Conservation (phyloP, 176 grass and related monocot genomes). For the Oryza meridionalis region DNA sequence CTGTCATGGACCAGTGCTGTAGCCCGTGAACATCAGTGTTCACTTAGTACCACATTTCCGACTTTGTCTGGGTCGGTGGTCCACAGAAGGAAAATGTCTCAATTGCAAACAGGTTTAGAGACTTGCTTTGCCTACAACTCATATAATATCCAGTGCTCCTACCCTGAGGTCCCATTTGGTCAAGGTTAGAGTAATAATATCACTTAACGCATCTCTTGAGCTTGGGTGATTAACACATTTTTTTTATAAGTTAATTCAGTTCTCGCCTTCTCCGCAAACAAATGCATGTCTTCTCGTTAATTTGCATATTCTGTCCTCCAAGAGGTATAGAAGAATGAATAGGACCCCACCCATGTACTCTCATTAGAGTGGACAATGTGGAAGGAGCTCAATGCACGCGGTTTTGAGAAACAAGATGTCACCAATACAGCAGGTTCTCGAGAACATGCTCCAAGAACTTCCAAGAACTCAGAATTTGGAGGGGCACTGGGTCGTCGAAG, state of each 20-base stretch:
- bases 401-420: no score
- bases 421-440: no score
- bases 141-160: conserved; percentile 1
- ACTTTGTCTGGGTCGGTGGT: conserved; percentile 34
- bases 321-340: not conserved
- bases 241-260: not conserved
- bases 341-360: not conserved
- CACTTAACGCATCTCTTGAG: not conserved
- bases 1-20: conserved; percentile 38
- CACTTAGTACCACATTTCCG: conserved; percentile 28
- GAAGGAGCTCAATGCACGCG: no score
- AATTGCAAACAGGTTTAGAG: conserved; percentile 4
- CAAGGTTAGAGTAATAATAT: not conserved
- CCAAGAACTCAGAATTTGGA: no score
- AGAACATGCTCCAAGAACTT: no score
- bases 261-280: not conserved
- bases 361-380: not conserved
- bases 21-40: conserved; percentile 31
- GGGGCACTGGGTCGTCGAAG: no score
- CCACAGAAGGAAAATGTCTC: not conserved
- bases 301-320: not conserved
- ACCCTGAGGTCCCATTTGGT: not conserved
- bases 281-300: not conserved
- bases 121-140: conserved; percentile 11
- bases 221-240: not conserved